Base-by-base conservation (phyloP, 1,284 basidiomycete genomes). In the Cutaneotrichosporon cavernicola region DNA sequence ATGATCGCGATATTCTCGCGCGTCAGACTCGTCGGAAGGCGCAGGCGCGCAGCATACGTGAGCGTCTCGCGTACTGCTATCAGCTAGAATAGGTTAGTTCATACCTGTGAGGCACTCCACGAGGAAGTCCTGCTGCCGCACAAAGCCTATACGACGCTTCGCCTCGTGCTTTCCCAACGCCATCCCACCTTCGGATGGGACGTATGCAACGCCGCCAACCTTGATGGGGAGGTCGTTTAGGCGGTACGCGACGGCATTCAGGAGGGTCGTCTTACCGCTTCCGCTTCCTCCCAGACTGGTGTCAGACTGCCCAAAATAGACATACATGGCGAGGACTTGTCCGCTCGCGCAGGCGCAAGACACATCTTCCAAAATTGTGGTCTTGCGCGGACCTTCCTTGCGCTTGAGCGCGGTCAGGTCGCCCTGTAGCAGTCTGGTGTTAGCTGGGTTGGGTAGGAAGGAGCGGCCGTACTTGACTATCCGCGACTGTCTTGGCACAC, bases 11-110 rank as follows among this genome's bases (percentile, higher is more conserved):
- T 75, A 0, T 80, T 76, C 7, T 73, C 67, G 2, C 68, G 55
- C 13, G 76, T 66, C 4, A 84, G 74, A 0, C 77, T 73, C 1
- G 80, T 72, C 0, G 85, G 84, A 0, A 86, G 76, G 2, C 84
- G 80, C 0, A 86, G 76, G 18, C 80, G 76, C 4, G 84, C 85
- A 0, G 84, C 82, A 64, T 81, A 84, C 21, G 73, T 74, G 7
- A 86, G 71, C 0, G 84, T 86, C 70, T 85, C 84, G n/a, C 84
- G 76, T 2, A 85, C 84, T 79, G 65, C 13, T 6, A 21, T 65
- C 40, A 65, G 60, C 40, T 2, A 31, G 0, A 2, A 11, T 11
- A 5, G 31, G 6, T 40, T 38, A 18, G 31, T 22, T 67, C 75
- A 56, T 59, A 79, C 80, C 80, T 10, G 81, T 81, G 38, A 82